Conservation (phyloP, 139 green algal genomes). For the Edaphochlamys debaryana region DNA sequence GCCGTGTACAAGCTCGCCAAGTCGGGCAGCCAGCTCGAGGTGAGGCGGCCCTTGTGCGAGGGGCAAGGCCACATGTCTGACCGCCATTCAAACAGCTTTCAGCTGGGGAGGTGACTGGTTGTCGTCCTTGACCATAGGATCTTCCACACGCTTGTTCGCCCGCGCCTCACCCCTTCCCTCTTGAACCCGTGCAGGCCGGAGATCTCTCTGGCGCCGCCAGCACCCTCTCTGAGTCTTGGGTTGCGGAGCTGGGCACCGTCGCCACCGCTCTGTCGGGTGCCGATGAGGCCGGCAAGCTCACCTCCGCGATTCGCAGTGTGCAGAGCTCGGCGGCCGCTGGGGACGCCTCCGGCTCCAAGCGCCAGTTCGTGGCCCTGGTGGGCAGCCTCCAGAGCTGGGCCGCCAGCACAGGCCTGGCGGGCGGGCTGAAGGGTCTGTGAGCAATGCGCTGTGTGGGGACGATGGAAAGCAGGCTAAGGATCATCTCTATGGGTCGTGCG, state of each 20-base stretch:
- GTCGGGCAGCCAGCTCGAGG: constrained; percentile 64
- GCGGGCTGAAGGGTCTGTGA: constrained; percentile 42
- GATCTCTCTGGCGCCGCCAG: constrained; percentile 56
- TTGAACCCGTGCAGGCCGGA: too few species aligned
- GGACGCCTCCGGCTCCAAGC: constrained; percentile 57
- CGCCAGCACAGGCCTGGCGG: constrained; percentile 40
- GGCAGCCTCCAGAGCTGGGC: constrained; percentile 59
- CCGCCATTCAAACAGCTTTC: too few species aligned
- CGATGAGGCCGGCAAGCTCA: constrained; percentile 27
- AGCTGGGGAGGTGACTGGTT: too few species aligned
- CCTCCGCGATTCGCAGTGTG: constrained; percentile 43
- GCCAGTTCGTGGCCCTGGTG: constrained; percentile 60
- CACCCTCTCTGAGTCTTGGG: constrained; percentile 65
- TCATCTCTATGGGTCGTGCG: too few species aligned
- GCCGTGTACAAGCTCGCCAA: constrained; percentile 70
- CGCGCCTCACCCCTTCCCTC: too few species aligned
- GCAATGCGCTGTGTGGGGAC: too few species aligned
- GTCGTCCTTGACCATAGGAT: too few species aligned
- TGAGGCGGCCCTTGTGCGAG: too few species aligned
- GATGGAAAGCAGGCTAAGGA: too few species aligned
- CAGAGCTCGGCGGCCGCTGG: constrained; percentile 34
- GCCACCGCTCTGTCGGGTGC: constrained; percentile 7
- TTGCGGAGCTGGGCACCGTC: constrained; percentile 53
- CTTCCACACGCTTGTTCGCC: too few species aligned
- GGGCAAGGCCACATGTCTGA: too few species aligned